phyloP scores from a whole-genome alignment of 2,329 filamentous ascomycete species.

The Fusarium armeniacum region DNA sequence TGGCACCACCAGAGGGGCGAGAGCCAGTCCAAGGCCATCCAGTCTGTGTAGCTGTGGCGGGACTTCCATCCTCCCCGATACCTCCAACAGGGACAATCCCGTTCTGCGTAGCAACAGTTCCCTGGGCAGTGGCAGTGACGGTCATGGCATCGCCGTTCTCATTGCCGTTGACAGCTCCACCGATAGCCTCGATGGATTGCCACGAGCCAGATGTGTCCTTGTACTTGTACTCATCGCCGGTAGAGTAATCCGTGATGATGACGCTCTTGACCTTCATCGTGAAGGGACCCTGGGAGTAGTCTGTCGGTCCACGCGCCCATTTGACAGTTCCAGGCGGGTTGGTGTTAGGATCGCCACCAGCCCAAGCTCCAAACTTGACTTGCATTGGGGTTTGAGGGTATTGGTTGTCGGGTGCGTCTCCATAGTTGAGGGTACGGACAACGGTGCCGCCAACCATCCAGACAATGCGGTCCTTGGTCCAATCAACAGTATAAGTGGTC shows the following conservation, averaged over 20 bases:
- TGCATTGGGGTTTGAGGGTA: conserved; percentile 98
- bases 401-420: conserved; percentile 77
- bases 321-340: conserved; percentile 86
- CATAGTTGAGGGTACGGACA: conserved; percentile 80
- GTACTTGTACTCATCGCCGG: conserved; percentile 87
- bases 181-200: conserved; percentile 85
- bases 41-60: conserved; percentile 68
- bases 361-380: conserved; percentile 92
- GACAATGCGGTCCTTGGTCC: conserved; percentile 86
- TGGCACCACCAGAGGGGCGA: conserved; percentile 65
- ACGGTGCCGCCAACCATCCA: conserved; percentile 87
- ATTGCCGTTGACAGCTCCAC: conserved; percentile 80
- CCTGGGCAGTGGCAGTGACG: conserved; percentile 70
- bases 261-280: conserved; percentile 86
- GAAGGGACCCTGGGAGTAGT: conserved; percentile 88
- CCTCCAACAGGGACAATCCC: conserved; percentile 79
- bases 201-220: conserved; percentile 82
- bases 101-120: conserved; percentile 73
- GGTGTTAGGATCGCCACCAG: conserved; percentile 81
- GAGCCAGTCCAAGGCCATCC: conserved; percentile 77
- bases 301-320: conserved; percentile 89
- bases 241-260: conserved; percentile 90
- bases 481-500: conserved; percentile 91
- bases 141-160: conserved; percentile 66
- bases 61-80: conserved; percentile 69